Evolutionary conservation across 2,329 filamentous ascomycete genomes (phyloP).

Genomic region (Talaromyces sp.): DNA sequence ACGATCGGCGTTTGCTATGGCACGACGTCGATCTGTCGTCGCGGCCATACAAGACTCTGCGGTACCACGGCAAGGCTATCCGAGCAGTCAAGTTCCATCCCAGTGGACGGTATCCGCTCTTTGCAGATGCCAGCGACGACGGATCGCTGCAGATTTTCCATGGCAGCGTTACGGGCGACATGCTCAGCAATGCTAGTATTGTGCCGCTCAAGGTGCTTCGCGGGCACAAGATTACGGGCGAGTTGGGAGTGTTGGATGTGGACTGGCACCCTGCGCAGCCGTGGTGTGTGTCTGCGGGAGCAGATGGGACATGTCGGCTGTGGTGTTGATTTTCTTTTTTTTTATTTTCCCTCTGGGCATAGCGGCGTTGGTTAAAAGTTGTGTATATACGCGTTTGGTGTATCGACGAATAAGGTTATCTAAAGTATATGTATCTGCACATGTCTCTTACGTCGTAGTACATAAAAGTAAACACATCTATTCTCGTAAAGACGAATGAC

Average conservation of each 20-base stretch:
- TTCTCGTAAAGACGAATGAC: no score
- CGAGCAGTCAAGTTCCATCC: conserved; percentile 83
- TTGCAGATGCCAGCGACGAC: conserved; percentile 93
- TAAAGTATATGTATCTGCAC: no score
- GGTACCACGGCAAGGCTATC: conserved; percentile 91
- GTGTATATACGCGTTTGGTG: conserved; percentile 7
- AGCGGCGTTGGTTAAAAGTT: conserved; percentile 11
- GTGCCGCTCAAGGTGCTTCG: conserved; percentile 91
- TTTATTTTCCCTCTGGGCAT: neutral
- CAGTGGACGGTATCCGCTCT: conserved; percentile 68
- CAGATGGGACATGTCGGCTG: conserved; percentile 84
- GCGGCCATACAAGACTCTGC: conserved; percentile 90
- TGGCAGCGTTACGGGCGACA: conserved; percentile 86
- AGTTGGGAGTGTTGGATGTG: conserved; percentile 84
- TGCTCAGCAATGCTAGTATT: conserved; percentile 94
- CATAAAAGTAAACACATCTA: no score
- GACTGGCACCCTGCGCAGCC: conserved; percentile 95
- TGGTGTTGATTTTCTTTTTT: conserved; percentile 57
- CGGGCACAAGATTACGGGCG: conserved; percentile 80
- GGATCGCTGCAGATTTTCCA: conserved; percentile 95
- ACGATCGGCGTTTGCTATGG: conserved; percentile 91
- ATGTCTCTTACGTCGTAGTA: no score
- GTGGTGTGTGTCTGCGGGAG: conserved; percentile 90
- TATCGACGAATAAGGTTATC: neutral
- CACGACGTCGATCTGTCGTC: conserved; percentile 90